Evolutionary conservation across 306 rosid species (phyloP), one percentile per base, ranked within the genome.

Genomic region (Bauhinia variegata): DNA sequence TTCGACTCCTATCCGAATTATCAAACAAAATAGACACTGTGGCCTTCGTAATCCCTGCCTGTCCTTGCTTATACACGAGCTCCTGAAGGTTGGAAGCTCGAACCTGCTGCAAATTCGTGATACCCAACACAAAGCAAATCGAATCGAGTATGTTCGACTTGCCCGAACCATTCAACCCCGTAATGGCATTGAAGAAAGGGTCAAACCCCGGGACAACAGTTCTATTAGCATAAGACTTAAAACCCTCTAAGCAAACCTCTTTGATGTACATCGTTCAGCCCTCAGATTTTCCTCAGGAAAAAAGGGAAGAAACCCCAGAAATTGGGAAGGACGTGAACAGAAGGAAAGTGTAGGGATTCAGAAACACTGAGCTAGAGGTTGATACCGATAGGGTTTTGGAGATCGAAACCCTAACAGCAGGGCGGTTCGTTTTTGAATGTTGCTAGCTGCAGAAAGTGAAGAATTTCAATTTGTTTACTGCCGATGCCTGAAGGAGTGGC

Each of bases 1-100:
- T 93, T 2, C 97, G 80, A n/a, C 52, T 68, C 31, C 85, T 70
- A 41, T 89, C 75, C 0, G 91, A 78, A 53, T 93, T 93, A 74
- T 93, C 95, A 33, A 93, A 93, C 53, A 84, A 86, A 9, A 89
- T 68, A 0, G 98, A 93, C 62, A 93, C 97, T 0, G 98, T 93
- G 12, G 98, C 98, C 72, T 93, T 93, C n/a, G 98, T 89, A 49
- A 89, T 93, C 2, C 97, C 98, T 0, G 98, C 97, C 72, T 93
- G 97, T 11, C 98, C 97, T 73, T 93, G 98, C 84, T 93, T 89
- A 72, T 93, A 93, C 6, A 93, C 98, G 12, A 93, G 96, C 53
- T 93, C 99, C 75, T 93, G 97, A 42, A 93, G 97, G 74, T 89
- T 93, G 14, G 99, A 79, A 66, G 96, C 96, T 37, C 99, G 79